These are phyloP conservation scores for Verticillium longisporum DNA, from an alignment of 2,329 filamentous ascomycete species.

Conservation along the genomic window DNA sequence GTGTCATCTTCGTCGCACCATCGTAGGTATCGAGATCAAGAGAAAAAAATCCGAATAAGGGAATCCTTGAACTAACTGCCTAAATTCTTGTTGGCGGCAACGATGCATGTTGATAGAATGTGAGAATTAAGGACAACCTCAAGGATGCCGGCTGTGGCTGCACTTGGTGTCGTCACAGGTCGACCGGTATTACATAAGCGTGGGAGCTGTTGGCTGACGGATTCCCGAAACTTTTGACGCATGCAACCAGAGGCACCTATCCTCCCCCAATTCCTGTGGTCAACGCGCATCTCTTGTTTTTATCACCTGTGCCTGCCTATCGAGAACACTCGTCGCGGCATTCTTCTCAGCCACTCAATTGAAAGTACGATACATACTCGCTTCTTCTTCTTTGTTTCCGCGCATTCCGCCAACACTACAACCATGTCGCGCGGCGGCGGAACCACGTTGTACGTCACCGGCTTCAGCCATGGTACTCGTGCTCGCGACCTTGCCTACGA, in stretches of 20 bases:
- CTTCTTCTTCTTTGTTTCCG: neutral
- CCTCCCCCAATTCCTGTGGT: neutral
- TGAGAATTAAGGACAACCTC: no score
- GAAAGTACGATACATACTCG: neutral
- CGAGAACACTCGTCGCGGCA: neutral
- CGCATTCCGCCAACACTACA: conserved; percentile 4
- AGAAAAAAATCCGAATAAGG: no score
- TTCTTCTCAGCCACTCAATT: neutral
- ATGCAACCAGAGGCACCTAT: neutral
- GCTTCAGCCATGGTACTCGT: conserved; percentile 97
- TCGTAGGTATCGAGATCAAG: no score
- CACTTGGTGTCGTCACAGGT: neutral
- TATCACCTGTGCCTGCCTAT: neutral
- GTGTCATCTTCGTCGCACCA: no score
- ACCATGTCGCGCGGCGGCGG: conserved; percentile 86
- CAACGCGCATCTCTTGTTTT: neutral
- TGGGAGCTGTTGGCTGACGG: neutral
- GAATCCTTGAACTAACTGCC: no score
- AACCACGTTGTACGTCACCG: conserved; percentile 95
- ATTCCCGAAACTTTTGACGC: neutral
- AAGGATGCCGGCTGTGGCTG: neutral
- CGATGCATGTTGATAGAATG: no score
- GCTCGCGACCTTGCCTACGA: conserved; percentile 99
- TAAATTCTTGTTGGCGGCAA: no score
- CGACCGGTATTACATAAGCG: neutral